Evolutionary conservation across 2,329 filamentous ascomycete species (phyloP).

Genomic region (Fusarium longipes): DNA sequence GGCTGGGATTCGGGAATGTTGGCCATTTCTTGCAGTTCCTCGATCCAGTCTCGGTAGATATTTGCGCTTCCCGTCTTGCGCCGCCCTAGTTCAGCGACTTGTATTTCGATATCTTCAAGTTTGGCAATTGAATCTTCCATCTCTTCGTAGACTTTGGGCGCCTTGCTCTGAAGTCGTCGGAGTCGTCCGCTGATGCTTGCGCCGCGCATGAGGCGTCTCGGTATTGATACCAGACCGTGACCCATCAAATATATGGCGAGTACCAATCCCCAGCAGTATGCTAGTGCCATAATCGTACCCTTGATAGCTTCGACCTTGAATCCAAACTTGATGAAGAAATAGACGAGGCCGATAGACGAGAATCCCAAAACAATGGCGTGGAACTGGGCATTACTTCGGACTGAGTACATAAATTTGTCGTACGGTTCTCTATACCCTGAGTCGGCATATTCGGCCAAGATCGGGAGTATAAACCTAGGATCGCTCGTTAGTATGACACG

Average conservation of each 20-base stretch:
- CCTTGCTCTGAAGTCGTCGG: slow-evolving; percentile 79
- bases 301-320: slow-evolving; percentile 74
- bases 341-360: slow-evolving; percentile 78
- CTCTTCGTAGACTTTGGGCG: slow-evolving; percentile 85
- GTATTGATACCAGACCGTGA: slow-evolving; percentile 92
- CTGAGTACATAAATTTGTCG: slow-evolving; percentile 82
- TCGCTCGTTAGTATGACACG: slow-evolving; percentile 26
- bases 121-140: slow-evolving; percentile 85
- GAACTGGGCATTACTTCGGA: slow-evolving; percentile 89
- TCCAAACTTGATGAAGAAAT: slow-evolving; percentile 82
- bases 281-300: slow-evolving; percentile 88
- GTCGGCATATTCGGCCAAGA: slow-evolving; percentile 94
- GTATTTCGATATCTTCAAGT: slow-evolving; percentile 82
- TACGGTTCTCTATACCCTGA: slow-evolving; percentile 90
- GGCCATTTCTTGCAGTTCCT: slow-evolving; percentile 85
- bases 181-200: slow-evolving; percentile 80
- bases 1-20: slow-evolving; percentile 72
- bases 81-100: slow-evolving; percentile 81
- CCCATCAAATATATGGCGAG: slow-evolving; percentile 98
- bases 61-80: slow-evolving; percentile 82
- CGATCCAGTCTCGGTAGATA: slow-evolving; percentile 92
- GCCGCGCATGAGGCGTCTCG: slow-evolving; percentile 81
- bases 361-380: slow-evolving; percentile 82
- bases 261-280: slow-evolving; percentile 92
- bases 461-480: slow-evolving; percentile 83